A percentile compares a stretch with the other conserved stretches of the same genome.
These are phyloP conservation scores for Talaromyces atroroseus DNA, from an alignment of 2,329 filamentous ascomycete genomes.

Conservation along the genomic window DNA sequence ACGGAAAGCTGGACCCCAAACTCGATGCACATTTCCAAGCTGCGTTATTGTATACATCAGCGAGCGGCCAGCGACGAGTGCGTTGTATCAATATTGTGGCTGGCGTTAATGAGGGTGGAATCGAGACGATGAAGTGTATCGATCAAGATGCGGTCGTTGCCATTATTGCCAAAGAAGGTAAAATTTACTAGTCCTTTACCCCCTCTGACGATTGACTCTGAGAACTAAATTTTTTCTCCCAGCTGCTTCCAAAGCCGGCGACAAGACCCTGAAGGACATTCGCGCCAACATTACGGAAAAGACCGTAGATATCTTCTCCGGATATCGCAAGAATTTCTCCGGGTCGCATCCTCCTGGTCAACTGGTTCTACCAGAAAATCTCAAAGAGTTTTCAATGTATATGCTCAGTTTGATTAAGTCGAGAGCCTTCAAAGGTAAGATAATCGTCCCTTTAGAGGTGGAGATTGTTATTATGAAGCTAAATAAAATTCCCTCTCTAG, in stretches of 20 bases:
- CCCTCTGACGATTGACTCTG: background rate
- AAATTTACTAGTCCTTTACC: constrained; percentile 10
- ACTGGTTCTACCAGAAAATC: constrained; percentile 86
- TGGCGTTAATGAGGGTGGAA: constrained; percentile 77
- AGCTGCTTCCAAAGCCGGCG: constrained; percentile 75
- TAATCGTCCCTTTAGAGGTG: background rate
- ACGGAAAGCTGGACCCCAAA: constrained; percentile 95
- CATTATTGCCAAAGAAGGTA: constrained; percentile 80
- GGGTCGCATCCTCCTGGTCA: constrained; percentile 83
- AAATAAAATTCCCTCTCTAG: constrained; percentile 2
- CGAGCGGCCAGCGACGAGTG: constrained; percentile 80
- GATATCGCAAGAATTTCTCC: constrained; percentile 88
- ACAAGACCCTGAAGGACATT: constrained; percentile 77
- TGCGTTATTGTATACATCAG: constrained; percentile 88
- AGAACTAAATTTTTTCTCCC: background rate
- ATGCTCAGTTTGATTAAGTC: constrained; percentile 85
- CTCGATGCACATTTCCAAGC: constrained; percentile 97
- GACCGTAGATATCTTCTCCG: constrained; percentile 84
- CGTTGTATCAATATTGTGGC: constrained; percentile 91
- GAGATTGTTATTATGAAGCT: background rate
- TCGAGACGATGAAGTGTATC: constrained; percentile 83
- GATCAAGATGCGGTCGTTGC: constrained; percentile 91
- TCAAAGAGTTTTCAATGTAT: constrained; percentile 97
- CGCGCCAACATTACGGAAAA: constrained; percentile 79
- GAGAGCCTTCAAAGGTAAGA: constrained; percentile 73